phyloP scores from a whole-genome alignment of 257 asterid species.

The Lantana camara region DNA sequence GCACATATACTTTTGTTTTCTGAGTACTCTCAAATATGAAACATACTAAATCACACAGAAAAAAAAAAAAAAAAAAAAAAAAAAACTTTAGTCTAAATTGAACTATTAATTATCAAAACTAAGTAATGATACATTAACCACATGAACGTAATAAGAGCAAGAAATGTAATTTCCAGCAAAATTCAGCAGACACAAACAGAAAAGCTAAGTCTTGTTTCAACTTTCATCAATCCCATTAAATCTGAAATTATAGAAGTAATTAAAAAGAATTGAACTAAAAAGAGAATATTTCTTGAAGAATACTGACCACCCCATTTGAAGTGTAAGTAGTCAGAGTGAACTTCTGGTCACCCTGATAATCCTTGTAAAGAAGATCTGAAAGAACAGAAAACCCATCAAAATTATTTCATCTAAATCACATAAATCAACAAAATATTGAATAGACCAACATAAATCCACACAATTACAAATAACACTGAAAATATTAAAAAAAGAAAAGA shows the following conservation, averaged over 20 bases:
- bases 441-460: neutral
- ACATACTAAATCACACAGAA: neutral
- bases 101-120: neutral
- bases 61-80: neutral
- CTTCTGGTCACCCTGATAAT: slow-evolving; percentile 63
- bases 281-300: neutral
- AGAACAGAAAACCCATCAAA: slow-evolving; percentile 3
- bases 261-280: neutral
- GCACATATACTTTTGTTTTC: neutral
- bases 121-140: neutral
- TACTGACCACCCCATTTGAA: slow-evolving; percentile 57
- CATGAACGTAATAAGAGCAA: neutral
- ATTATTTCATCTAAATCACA: neutral
- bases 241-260: no score
- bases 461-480: neutral
- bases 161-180: neutral
- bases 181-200: neutral
- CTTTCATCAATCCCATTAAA: no score
- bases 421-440: neutral
- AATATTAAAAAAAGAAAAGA: neutral
- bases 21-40: neutral
- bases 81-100: neutral
- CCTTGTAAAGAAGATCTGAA: slow-evolving; percentile 63
- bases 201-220: slow-evolving; percentile 1
- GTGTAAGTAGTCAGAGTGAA: slow-evolving; percentile 59